Evolutionary conservation across 75 land plant genomes (phyloP), one percentile per base, ranked within the genome.

Genomic region (Adiantum capillusveneris): DNA sequence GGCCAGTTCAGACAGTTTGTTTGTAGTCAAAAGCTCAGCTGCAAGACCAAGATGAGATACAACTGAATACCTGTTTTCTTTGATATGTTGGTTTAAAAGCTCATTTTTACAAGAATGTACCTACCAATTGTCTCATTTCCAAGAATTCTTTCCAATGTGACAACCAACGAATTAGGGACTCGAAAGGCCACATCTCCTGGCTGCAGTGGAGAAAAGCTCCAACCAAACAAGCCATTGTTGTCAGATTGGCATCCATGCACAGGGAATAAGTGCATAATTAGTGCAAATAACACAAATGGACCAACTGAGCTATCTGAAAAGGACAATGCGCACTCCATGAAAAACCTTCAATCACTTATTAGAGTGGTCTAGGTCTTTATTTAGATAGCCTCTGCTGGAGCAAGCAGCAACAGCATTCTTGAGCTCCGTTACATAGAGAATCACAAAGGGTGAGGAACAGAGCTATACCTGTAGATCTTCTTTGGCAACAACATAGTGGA

Each of bases 21-120:
- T 94, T 41, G 98, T 90, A 14, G 98, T 89, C 50, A 94, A 64
- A 7, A 94, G 66, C 55, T 94, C 98, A 53, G 98, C 98, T 94
- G 85, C 64, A 76, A 13, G 30, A 43, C 52, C 37, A 34, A 34
- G 37, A 34, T 9, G 9, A 34, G 9, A 61, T 25, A 6, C 17
- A 44, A 13, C 7, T 7, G 42, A 39, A 39, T 13, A 7, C 42
- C 7, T 39, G 42, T 39, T 7, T 39, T 13, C 7, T 9, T 39
- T 13, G 12, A 39, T 9, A 39, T 7, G 13, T 7, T 13, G 12
- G 7, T 39, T 13, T 13, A 39, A 6, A 17, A 28, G 16, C 16
- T 2, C 7, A 3, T 24, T 6, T 25, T 28, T 3, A 22, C 16
- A 14, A 25, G 29, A 56, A 50, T 30, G 16, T 54, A 34, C 82